Evolutionary conservation across 2,329 filamentous ascomycete species (phyloP).

Genomic region (Passalora sequoiae): DNA sequence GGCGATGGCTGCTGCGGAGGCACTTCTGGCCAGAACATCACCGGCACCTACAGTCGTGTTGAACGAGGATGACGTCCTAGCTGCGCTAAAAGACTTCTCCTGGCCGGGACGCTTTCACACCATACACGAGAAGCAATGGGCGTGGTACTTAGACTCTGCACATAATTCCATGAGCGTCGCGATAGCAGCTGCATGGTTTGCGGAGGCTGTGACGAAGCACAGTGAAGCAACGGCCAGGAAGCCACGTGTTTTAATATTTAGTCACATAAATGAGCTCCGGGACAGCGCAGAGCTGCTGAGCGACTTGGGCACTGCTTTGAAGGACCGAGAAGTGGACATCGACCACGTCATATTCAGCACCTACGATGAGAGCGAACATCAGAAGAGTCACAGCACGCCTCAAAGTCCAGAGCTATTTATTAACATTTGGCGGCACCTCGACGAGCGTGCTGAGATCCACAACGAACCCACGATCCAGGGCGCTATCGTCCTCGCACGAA

Average conservation of each 20-base stretch:
- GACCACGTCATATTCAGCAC: constrained; percentile 27
- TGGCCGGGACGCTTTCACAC: constrained; percentile 27
- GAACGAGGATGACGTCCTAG: constrained; percentile 15
- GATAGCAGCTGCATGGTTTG: constrained; percentile 38
- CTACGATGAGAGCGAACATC: constrained; percentile 17
- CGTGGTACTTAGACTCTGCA: constrained; percentile 42
- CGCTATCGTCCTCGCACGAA: constrained; percentile 10
- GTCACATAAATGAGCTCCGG: constrained; percentile 26
- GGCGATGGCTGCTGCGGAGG: constrained; percentile 44
- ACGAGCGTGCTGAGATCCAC: constrained; percentile 6
- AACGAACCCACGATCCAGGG: constrained; percentile 17
- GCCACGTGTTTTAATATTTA: constrained; percentile 22
- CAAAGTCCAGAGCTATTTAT: constrained; percentile 6
- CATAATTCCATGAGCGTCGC: constrained; percentile 41
- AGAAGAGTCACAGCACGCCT: not conserved
- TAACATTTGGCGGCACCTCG: constrained; percentile 6
- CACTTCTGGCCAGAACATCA: constrained; percentile 11
- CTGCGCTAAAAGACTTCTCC: constrained; percentile 15
- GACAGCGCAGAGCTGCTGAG: constrained; percentile 18
- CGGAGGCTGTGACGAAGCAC: constrained; percentile 19
- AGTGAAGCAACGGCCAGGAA: not conserved
- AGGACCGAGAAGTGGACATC: constrained; percentile 9
- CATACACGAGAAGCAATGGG: constrained; percentile 4
- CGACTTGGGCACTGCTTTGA: constrained; percentile 16
- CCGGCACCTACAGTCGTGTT: constrained; percentile 1